Evolutionary conservation across 768 basidiomycete genomes (phyloP), one percentile per base, ranked within the genome.

Genomic region (Pholiota microspora): DNA sequence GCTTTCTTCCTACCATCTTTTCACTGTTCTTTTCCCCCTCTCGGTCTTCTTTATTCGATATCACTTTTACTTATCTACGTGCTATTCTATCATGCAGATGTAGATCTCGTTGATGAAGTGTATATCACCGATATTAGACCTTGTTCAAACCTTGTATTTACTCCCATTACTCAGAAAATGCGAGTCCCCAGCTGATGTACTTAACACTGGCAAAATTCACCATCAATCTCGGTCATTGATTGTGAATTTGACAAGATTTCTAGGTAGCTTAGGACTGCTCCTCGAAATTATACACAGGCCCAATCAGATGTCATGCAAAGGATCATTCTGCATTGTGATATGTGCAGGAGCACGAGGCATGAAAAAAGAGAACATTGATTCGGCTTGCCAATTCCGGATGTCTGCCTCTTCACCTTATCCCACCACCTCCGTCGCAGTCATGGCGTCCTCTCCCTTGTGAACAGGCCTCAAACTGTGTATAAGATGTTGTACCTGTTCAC

Each of bases 371-470:
- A 47, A 47, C 45, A 47, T 47, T 47, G 45, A 47, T 47, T 21
- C 10, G 34, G 15, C 23, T 23, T 60, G 49, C 59, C 59, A 47
- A 31, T 57, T 60, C 48, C 24, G 59, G 58, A 29, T 31, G 25
- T 45, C 57, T 58, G 36, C 25, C 55, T 58, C 57, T 52, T 58
- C 45, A 45, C 51, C 45, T 59, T 61, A 55, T 56, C 53, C 57
- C 60, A 58, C 52, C 52, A 58, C 57, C 53, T 47, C 53, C 35
- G 35, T 47, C 28, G 28, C 53, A 47, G 40, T 24, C 52, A 62
- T 62, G 61, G 55, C 52, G 55, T 55, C 53, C 49, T 54, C 51
- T 50, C 53, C 24, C 40, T 59, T 29, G 53, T 62, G 55, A 62
- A 62, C 54, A 46, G 56, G 47, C 50, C 53, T 40, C 45, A 28